Evolutionary conservation across 2,329 filamentous ascomycete genomes (phyloP).

Genomic region (Coniochaeta sp.): DNA sequence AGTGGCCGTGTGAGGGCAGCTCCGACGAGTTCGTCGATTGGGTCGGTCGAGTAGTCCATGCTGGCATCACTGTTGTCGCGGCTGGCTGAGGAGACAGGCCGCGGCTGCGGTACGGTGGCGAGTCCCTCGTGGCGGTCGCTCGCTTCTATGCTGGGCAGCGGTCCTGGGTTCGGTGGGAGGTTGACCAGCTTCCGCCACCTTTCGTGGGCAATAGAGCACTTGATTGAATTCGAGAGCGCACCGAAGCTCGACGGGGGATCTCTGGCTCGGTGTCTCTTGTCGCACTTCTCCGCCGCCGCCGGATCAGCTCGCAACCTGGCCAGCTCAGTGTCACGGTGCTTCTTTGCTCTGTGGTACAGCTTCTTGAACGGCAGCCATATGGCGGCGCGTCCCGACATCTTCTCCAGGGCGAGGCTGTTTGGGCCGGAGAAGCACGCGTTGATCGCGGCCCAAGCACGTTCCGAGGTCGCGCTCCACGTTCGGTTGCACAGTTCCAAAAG

Average conservation of each 20-base stretch:
- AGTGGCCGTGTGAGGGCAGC: not conserved
- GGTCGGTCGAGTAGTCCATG: not conserved
- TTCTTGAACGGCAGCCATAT: constrained; percentile 48
- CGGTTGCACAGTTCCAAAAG: constrained; percentile 41
- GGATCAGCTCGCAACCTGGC: constrained; percentile 38
- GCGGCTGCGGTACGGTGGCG: not conserved
- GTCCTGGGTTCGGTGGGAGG: constrained; percentile 12
- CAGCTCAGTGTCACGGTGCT: constrained; percentile 44
- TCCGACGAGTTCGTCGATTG: not conserved
- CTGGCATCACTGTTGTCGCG: not conserved
- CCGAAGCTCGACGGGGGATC: constrained; percentile 38
- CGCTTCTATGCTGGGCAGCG: not conserved
- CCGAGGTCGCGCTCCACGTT: constrained; percentile 26
- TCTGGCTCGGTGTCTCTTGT: constrained; percentile 38
- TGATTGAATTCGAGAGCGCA: constrained; percentile 36
- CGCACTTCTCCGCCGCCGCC: constrained; percentile 40
- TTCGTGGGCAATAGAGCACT: constrained; percentile 38
- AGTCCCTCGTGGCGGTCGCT: not conserved
- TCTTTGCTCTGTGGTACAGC: constrained; percentile 43
- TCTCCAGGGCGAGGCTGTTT: constrained; percentile 34
- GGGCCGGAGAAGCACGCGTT: constrained; percentile 20
- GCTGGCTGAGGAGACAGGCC: not conserved
- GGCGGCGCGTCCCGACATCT: constrained; percentile 35
- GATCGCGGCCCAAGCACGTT: constrained; percentile 19
- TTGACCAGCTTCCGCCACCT: constrained; percentile 44